Conservation (phyloP, 2,329 filamentous ascomycete species). For the Ceratocystis cubensis region DNA sequence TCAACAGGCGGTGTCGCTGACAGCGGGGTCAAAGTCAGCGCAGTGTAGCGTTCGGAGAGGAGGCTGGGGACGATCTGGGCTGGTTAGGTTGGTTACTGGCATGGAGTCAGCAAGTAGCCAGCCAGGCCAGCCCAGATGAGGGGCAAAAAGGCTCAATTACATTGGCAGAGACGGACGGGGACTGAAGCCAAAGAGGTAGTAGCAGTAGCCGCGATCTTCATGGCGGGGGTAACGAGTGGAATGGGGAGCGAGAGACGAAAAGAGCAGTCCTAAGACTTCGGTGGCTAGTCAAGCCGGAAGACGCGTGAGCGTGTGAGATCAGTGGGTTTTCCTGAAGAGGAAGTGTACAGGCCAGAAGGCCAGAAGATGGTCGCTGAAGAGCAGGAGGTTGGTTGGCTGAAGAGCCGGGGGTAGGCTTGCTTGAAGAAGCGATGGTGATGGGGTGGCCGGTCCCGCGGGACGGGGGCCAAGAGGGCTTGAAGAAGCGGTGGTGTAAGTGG, state of each 20-base stretch:
- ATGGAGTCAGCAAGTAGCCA: background rate
- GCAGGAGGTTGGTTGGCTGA: constrained; percentile 4
- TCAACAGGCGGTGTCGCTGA: constrained; percentile 3
- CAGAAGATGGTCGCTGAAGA: background rate
- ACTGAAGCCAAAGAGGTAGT: constrained; percentile 2
- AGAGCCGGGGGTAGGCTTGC: background rate
- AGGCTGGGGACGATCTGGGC: background rate
- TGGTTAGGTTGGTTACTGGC: background rate
- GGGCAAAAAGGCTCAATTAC: background rate
- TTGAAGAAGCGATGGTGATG: constrained; percentile 1
- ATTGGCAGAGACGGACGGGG: background rate
- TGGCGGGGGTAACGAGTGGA: constrained; percentile 4
- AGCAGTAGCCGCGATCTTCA: background rate
- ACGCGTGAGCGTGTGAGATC: background rate
- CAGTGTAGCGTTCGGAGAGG: background rate
- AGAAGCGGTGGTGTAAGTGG: constrained; percentile 4
- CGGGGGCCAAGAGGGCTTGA: background rate
- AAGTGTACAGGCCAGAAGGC: background rate
- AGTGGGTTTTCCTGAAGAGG: background rate
- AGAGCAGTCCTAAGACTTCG: background rate
- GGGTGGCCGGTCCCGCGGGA: background rate
- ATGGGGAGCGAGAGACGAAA: constrained; percentile 2
- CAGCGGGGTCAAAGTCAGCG: background rate
- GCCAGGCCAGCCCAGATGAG: background rate
- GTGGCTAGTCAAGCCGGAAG: background rate